Percentiles rank a stretch among this genome's conserved stretches.
Evolutionary conservation across 192 early-diverging fungal species (phyloP).

Genomic region (Podila clonocystis): DNA sequence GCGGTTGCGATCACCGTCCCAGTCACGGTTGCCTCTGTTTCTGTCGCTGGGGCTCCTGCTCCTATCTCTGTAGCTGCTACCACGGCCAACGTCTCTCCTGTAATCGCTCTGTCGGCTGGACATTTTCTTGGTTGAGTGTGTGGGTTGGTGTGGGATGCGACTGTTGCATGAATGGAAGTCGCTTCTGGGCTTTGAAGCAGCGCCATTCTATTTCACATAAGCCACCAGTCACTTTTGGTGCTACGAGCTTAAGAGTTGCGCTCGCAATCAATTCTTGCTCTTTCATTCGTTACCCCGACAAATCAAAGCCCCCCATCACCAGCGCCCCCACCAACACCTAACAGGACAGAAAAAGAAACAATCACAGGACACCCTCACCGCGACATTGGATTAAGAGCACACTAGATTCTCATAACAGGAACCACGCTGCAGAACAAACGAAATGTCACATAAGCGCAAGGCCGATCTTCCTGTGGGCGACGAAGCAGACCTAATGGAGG

Average conservation of each 20-base stretch:
- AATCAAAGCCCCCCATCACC: too few relatives aligned
- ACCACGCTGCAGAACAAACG: background rate
- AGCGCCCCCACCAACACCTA: background rate
- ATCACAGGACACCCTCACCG: too few relatives aligned
- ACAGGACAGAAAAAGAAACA: background rate
- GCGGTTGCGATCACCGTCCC: slow-evolving; percentile 38
- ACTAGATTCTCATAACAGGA: background rate
- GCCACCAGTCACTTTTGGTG: too few relatives aligned
- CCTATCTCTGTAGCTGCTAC: slow-evolving; percentile 50
- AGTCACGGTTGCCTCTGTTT: slow-evolving; percentile 9
- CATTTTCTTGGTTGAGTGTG: slow-evolving; percentile 1
- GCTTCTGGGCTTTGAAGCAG: too few relatives aligned
- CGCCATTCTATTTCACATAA: too few relatives aligned
- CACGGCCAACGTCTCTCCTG: slow-evolving; percentile 23
- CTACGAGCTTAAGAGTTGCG: too few relatives aligned
- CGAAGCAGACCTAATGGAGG: slow-evolving; percentile 84
- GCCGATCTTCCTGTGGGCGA: slow-evolving; percentile 68
- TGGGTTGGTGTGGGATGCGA: background rate
- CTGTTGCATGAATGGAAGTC: background rate
- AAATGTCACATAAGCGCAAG: slow-evolving; percentile 45
- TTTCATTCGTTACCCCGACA: too few relatives aligned
- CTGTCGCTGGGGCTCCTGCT: slow-evolving; percentile 19
- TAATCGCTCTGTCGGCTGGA: slow-evolving; percentile 25
- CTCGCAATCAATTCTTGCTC: too few relatives aligned
- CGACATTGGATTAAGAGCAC: too few relatives aligned